Percentiles rank a stretch among this genome's conserved stretches.
Conservation (phyloP, 176 grass and related monocot species). For the Phoenix roebelenii region DNA sequence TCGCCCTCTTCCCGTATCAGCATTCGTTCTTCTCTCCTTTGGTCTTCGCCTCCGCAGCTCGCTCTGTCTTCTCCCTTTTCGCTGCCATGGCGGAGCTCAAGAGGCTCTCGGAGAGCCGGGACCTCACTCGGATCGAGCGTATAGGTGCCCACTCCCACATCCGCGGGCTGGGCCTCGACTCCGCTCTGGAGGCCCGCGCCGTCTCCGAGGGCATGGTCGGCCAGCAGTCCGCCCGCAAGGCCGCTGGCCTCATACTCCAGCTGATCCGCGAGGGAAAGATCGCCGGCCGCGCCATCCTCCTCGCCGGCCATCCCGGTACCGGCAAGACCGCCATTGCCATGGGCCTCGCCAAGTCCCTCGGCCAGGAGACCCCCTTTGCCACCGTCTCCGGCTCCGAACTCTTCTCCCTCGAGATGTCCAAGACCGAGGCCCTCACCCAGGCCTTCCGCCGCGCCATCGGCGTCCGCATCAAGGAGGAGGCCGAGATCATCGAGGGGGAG, state of each 20-base stretch:
- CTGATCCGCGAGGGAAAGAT: conserved; percentile 86
- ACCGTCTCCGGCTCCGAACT: conserved; percentile 73
- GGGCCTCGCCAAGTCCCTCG: conserved; percentile 94
- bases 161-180: conserved; percentile 80
- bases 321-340: conserved; percentile 96
- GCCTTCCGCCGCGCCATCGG: conserved; percentile 81
- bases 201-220: conserved; percentile 98
- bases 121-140: conserved; percentile 86
- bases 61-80: not conserved
- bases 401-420: conserved; percentile 93
- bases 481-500: conserved; percentile 98
- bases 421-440: conserved; percentile 88
- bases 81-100: conserved; percentile 76
- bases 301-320: conserved; percentile 83
- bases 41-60: too few species aligned
- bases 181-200: conserved; percentile 69
- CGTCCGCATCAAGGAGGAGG: conserved; percentile 97
- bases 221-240: conserved; percentile 68
- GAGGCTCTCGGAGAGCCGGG: conserved; percentile 72
- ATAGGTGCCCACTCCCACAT: conserved; percentile 98
- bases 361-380: conserved; percentile 80
- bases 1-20: too few species aligned
- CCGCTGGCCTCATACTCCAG: conserved; percentile 69
- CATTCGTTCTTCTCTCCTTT: too few species aligned
- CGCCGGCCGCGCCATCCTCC: conserved; percentile 69